phyloP scores from a whole-genome alignment of 371 early-diverging fungal species.

The Rhizoclosmatium hyalinum region DNA sequence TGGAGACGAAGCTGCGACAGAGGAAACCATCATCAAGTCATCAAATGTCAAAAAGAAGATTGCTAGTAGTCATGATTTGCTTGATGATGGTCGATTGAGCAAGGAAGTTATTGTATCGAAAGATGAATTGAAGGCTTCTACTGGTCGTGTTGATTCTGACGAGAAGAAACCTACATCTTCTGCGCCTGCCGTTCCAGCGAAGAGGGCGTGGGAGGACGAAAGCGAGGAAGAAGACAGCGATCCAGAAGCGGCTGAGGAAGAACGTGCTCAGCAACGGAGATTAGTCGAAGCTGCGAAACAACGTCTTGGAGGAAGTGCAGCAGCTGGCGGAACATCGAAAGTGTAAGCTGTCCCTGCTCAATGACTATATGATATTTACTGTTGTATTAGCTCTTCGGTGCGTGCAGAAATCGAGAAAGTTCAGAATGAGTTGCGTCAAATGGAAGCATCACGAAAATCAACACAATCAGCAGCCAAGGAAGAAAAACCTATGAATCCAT shows the following conservation, averaged over 20 bases:
- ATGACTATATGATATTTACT: not conserved
- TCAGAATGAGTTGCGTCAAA: conserved; percentile 29
- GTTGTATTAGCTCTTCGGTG: conserved; percentile 6
- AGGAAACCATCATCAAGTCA: conserved; percentile 44
- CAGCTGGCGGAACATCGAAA: not conserved
- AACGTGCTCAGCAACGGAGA: conserved; percentile 29
- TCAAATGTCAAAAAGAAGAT: conserved; percentile 51
- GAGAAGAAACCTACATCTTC: not conserved
- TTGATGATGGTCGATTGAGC: conserved; percentile 62
- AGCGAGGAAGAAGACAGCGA: conserved; percentile 37
- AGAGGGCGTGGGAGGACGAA: conserved; percentile 8
- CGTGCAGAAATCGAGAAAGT: conserved; percentile 34
- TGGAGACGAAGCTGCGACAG: conserved; percentile 78
- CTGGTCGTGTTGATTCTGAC: conserved; percentile 9
- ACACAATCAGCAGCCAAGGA: conserved; percentile 3
- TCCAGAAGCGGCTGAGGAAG: conserved; percentile 34
- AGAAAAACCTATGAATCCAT: conserved; percentile 26
- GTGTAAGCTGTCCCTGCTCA: not conserved
- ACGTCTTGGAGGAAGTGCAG: conserved; percentile 7
- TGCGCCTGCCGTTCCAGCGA: not conserved
- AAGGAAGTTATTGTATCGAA: conserved; percentile 46
- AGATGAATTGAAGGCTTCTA: conserved; percentile 5
- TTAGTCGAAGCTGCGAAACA: not conserved
- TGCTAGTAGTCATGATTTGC: conserved; percentile 82
- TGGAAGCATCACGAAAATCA: conserved; percentile 18